phyloP scores from a whole-genome alignment of 169 alveolate species.

The Plasmodium falciparum region DNA sequence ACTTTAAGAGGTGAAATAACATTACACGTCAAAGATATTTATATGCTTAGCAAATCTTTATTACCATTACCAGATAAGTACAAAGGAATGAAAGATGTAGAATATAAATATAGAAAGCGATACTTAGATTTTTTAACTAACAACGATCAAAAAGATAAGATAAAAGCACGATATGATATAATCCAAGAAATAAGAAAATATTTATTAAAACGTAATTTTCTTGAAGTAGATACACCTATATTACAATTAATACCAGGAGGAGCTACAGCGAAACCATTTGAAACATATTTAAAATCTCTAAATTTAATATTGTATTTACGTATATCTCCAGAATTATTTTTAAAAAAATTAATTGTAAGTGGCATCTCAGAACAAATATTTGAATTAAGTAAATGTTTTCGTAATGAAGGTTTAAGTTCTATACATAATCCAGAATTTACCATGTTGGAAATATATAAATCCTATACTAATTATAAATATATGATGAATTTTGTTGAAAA shows the following conservation, averaged over 20 bases:
- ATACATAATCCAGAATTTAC: conserved; percentile 96
- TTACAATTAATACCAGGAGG: conserved; percentile 94
- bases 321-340: conserved; percentile 96
- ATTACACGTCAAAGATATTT: conserved; percentile 45
- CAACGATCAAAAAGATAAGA: conserved; percentile 83
- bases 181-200: conserved; percentile 85
- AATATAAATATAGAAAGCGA: conserved; percentile 89
- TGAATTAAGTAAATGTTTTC: conserved; percentile 96
- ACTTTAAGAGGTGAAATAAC: conserved; percentile 78
- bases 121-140: conserved; percentile 90
- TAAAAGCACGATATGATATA: conserved; percentile 84
- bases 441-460: conserved; percentile 94
- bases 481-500: conserved; percentile 93
- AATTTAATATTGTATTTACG: conserved; percentile 92
- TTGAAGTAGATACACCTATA: conserved; percentile 96
- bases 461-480: conserved; percentile 95
- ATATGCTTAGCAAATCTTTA: conserved; percentile 56
- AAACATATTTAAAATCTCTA: conserved; percentile 93
- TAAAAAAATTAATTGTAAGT: conserved; percentile 94
- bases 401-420: conserved; percentile 94
- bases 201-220: conserved; percentile 85
- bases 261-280: conserved; percentile 95
- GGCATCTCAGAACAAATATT: conserved; percentile 92
- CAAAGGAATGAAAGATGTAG: conserved; percentile 85
- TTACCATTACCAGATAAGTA: conserved; percentile 68